Percentiles rank a stretch among this genome's conserved stretches.
These are phyloP conservation scores for Aspergillus quadrilineatus DNA, from an alignment of 2,329 filamentous ascomycete species.

Conservation along the genomic window DNA sequence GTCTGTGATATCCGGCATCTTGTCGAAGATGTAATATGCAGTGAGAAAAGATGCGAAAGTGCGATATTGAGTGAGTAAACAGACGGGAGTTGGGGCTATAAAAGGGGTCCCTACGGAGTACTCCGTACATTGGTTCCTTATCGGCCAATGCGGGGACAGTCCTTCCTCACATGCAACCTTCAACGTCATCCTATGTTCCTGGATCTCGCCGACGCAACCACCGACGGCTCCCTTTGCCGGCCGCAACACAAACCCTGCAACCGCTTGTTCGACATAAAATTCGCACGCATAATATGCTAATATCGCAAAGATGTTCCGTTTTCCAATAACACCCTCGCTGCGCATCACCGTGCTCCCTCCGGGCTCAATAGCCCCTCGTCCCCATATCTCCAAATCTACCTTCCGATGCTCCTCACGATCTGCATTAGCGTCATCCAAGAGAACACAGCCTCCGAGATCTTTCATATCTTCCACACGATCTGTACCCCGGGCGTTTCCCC, in stretches of 20 bases:
- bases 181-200: neutral
- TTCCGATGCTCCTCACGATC: slow-evolving; percentile 3
- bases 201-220: neutral
- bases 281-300: slow-evolving; percentile 10
- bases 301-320: slow-evolving; percentile 15
- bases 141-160: neutral
- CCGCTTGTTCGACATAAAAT: too few species aligned
- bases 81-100: neutral
- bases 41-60: neutral
- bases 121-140: neutral
- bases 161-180: neutral
- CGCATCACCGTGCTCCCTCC: neutral
- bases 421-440: neutral
- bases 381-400: neutral
- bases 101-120: neutral
- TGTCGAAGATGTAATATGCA: neutral
- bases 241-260: neutral
- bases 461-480: neutral
- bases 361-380: neutral
- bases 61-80: neutral
- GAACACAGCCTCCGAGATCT: neutral
- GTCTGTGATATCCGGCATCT: neutral
- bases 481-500: neutral
- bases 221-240: neutral
- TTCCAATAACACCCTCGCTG: slow-evolving; percentile 14